Conservation (phyloP, 768 basidiomycete species). For the Suillus placidus region DNA sequence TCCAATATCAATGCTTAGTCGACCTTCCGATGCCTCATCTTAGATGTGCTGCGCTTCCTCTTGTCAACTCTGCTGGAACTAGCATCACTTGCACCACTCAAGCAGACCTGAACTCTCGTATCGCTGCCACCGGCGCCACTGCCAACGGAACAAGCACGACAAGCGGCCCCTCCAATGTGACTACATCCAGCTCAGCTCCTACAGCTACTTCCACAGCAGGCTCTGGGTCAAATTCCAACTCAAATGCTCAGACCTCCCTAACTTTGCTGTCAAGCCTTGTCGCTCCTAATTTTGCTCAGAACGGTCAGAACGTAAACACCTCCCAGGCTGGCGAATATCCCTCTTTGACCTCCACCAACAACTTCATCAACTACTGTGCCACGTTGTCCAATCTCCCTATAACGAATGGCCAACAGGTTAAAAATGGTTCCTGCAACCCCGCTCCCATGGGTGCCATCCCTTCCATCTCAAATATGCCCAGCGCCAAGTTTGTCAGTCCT, state of each 20-base stretch:
- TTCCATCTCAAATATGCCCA: slow-evolving; percentile 51
- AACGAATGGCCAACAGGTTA: slow-evolving; percentile 62
- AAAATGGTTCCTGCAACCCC: slow-evolving; percentile 59
- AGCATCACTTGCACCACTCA: slow-evolving; percentile 54
- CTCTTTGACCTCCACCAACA: slow-evolving; percentile 66
- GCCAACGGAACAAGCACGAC: slow-evolving; percentile 24
- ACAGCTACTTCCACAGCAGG: slow-evolving; percentile 7
- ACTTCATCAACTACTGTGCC: slow-evolving; percentile 73
- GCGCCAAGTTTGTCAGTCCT: slow-evolving; percentile 54
- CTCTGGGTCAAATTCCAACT: slow-evolving; percentile 21
- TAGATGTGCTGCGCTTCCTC: slow-evolving; percentile 47
- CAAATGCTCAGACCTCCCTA: slow-evolving; percentile 27
- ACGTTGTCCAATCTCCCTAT: slow-evolving; percentile 50
- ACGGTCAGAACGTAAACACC: slow-evolving; percentile 43
- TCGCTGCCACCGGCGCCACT: slow-evolving; percentile 39
- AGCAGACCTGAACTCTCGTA: slow-evolving; percentile 49
- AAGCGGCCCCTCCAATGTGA: slow-evolving; percentile 13
- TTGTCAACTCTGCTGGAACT: slow-evolving; percentile 52
- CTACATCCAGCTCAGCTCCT: slow-evolving; percentile 21
- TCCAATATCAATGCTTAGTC: not conserved
- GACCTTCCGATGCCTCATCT: not conserved
- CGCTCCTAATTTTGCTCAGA: slow-evolving; percentile 53
- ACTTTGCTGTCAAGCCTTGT: slow-evolving; percentile 53
- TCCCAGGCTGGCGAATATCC: slow-evolving; percentile 50
- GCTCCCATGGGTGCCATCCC: slow-evolving; percentile 64